Evolutionary conservation across 352 stramenopile species (phyloP), one percentile per base, ranked within the genome.

Genomic region (Phytophthora foliorum): DNA sequence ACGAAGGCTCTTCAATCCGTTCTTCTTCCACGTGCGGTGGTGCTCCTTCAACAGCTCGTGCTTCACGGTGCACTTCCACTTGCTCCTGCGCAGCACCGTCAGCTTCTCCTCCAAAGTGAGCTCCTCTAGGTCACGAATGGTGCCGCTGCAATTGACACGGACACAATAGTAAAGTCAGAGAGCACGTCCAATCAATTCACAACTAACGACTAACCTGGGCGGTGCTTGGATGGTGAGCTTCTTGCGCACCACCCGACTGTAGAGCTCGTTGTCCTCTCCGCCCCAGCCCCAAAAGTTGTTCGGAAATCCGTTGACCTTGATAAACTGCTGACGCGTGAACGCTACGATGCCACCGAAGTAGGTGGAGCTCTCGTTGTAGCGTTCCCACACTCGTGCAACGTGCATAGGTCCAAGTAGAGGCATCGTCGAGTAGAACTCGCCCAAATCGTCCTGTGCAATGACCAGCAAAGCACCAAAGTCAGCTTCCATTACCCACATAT

Each of bases 231-330:
- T 78, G 11, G 34, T 51, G 39, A 86, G 69, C 38, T 86, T 83
- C 39, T 82, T 83, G 42, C 75, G 77, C 44, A 83, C 32, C n/a
- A 86, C 77, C 16, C 80, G 80, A 63, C 77, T 75, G 54, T 83
- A 88, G 14, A 88, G 72, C 34, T 88, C 80, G 29, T 88, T 76
- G 57, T 88, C 80, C 50, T 88, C 80, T 42, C 80, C 80, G 4
- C 80, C 80, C 80, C 80, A 88, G 56, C 80, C 93, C 93, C 95
- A 98, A 70, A 98, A 98, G 29, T 87, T 98, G 72, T 98, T 98
- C 8, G 96, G 96, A 70, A 97, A 98, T 29, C 96, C 97, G 76
- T 99, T 99, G 55, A 98, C 96, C 24, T 81, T 77, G 59, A 97
- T 91, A 60, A 98, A 98, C 54, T 98, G 86, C 24, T 79, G 61